A percentile compares a stretch with the other conserved stretches of the same genome.
Conservation (phyloP, 257 asterid genomes). For the Mitragyna speciosa region DNA sequence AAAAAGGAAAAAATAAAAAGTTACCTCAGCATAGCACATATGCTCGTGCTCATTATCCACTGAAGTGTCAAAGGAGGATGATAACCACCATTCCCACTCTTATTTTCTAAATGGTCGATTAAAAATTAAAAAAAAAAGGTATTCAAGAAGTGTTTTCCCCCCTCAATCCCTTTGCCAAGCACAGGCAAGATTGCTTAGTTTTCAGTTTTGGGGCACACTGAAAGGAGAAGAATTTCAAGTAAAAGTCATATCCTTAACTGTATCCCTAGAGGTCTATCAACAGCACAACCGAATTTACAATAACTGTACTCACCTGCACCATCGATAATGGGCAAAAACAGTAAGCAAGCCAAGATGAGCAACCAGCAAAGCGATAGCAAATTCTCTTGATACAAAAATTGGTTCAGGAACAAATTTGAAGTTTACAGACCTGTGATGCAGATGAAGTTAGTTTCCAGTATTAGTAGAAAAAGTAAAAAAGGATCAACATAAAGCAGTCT, state of each 20-base stretch:
- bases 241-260: not conserved
- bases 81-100: not conserved
- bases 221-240: not conserved
- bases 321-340: conserved; percentile 49
- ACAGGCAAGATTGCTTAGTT: not conserved
- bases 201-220: not conserved
- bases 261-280: not conserved
- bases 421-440: conserved; percentile 50
- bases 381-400: conserved; percentile 41
- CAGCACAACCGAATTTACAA: not conserved
- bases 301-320: conserved; percentile 45
- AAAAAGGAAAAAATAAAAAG: not conserved
- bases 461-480: not conserved
- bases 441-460: conserved; percentile 6
- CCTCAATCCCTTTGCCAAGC: not conserved
- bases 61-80: not conserved
- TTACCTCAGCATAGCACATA: not conserved
- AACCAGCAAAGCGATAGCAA: conserved; percentile 40
- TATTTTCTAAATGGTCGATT: not conserved
- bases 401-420: conserved; percentile 56
- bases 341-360: conserved; percentile 44
- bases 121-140: not conserved
- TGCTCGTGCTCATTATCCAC: not conserved
- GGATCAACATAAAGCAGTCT: not conserved
- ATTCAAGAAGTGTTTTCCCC: not conserved